Evolutionary conservation across 108 stramenopile genomes (phyloP), one percentile per base, ranked within the genome.

Genomic region (Stephanodiscus triporus): DNA sequence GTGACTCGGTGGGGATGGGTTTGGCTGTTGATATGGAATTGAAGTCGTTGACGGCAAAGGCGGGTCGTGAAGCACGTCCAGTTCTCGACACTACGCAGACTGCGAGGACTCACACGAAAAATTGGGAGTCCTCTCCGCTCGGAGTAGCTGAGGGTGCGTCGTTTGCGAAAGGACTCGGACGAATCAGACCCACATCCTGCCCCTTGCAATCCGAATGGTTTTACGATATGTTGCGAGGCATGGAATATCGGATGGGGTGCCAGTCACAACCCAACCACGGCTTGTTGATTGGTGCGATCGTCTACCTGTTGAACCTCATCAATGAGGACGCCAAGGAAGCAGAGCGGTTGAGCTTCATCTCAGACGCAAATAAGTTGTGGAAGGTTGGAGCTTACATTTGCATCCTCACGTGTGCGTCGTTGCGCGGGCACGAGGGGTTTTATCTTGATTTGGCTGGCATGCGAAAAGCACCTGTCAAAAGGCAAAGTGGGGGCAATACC

Each of bases 61-160:
- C 68, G 60, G 36, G 54, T 70, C 23, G 42, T 40, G 17, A 27
- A 11, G 14, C 56, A 48, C 17, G 40, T 63, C 2, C 67, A 81
- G 26, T 81, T 58, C 30, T 27, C 26, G 2, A 74, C 80, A n/a
- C 32, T 70, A 13, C 8, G 79, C n/a, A n/a, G 34, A 54, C 51
- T 9, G 43, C 56, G 11, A 20, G 73, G 32, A n/a, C n/a, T n/a
- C n/a, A n/a, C n/a, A n/a, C n/a, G n/a, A n/a, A n/a, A n/a, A n/a
- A n/a, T n/a, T n/a, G n/a, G n/a, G n/a, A n/a, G n/a, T n/a, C n/a
- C n/a, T n/a, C n/a, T n/a, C n/a, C n/a, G n/a, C n/a, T n/a, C n/a
- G n/a, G n/a, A n/a, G n/a, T n/a, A n/a, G n/a, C n/a, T n/a, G n/a
- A n/a, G n/a, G n/a, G n/a, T n/a, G n/a, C n/a, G n/a, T n/a, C n/a